Base-by-base conservation (phyloP, 2,329 filamentous ascomycete genomes). In the Lizonia empirigonia region DNA sequence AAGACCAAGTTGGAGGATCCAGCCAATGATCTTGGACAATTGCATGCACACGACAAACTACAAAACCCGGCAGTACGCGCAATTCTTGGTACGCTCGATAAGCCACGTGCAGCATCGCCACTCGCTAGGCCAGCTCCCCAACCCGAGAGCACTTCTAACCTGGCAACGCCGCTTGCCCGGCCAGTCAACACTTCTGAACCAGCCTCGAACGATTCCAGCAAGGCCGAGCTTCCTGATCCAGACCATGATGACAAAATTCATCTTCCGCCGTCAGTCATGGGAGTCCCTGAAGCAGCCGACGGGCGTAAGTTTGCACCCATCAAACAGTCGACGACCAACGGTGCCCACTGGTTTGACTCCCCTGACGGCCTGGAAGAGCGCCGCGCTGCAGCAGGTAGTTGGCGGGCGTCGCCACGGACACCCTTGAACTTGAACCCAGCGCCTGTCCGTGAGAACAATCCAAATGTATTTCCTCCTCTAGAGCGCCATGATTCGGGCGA, bases 401-500 rank as follows among this genome's bases (percentile, higher is more conserved):
- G 78, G 67, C 77, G 79, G 53, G 72, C 74, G 8, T 73, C 74
- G 42, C 78, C 79, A 10, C 80, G 80, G 37, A 78, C 76, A 34
- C 71, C 80, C 12, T 67, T 84, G 36, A 78, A 73, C 19, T 72
- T 82, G 37, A 80, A 82, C 44, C 70, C 70, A 38, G 71, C 77
- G 65, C 63, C 58, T 66, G 70, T 53, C 63, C 63, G 58, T 61
- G 70, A 44, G 59, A 63, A 58, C 74, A 74, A 59, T 47, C 68
- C 70, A 33, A 60, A 57, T 7, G 62, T 68, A 13, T 69, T 71
- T 18, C 71, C 66, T 24, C 61, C 66, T 12, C 61, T 78, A 55
- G 64, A 76, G 40, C 78, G 81, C 27, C 81, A 83, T 59, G 79
- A 84, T 58, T 86, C 83, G 19, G 77, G 79, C 6, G 84, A 86